Evolutionary conservation across 805 yeast species (phyloP), one percentile per base, ranked within the genome.

Genomic region (Candida saitoana): DNA sequence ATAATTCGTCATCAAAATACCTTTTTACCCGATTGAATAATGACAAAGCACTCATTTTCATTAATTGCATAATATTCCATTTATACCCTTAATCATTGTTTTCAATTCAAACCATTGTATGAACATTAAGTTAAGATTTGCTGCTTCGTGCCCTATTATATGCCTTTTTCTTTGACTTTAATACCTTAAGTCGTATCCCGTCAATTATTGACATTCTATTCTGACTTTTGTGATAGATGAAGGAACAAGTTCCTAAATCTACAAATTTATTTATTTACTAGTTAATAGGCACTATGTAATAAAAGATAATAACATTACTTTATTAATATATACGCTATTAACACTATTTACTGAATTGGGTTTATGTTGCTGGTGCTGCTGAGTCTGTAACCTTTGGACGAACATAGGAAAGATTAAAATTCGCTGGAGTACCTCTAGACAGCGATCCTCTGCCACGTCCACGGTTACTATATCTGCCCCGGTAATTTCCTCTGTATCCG

Each of bases 351-450:
- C 16, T 29, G 6, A 12, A 29, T 29, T 29, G 7, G 6, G 16
- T 5, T 29, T 29, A 29, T 29, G 32, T 14, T 29, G 17, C 36
- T 16, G 12, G 12, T 16, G 12, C 36, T 7, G 22, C 9, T 5
- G 38, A 7, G 12, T 36, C 17, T 9, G 25, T 19, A 27, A 32
- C 41, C 27, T 45, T 47, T 12, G 39, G 18, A 43, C 65, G 44
- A 33, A 57, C 60, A 46, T 62, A 60, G 22, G 47, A 60, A 32
- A 55, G 52, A 41, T 58, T 61, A 39, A 47, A 52, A 32, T 47
- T 52, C 41, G 53, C 45, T 25, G 55, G 53, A 36, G 59, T 42
- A 18, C 53, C 54, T 25, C 56, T 22, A 22, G 6, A 7, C 6
- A 22, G 9, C 12, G 47, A 34, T 17, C 59, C 52, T 39, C 56